Evolutionary conservation across 495 filamentous ascomycete species (phyloP), one percentile per base, ranked within the genome.

Genomic region (Hapsidospora chrysogenum): DNA sequence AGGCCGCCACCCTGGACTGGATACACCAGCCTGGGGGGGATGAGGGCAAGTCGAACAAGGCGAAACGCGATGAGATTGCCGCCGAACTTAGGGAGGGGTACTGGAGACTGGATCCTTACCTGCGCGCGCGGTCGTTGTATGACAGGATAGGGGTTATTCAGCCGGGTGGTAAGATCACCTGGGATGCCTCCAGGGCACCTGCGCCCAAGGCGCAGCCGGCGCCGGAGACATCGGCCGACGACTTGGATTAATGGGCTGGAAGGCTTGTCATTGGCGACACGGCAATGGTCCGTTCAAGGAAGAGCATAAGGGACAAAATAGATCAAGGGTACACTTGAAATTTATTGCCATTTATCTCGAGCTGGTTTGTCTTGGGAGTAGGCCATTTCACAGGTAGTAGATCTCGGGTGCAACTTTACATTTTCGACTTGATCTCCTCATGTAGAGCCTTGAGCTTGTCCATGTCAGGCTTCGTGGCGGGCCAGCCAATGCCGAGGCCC

Each of bases 381-480:
- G n/a, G n/a, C n/a, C n/a, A n/a, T n/a, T n/a, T n/a, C n/a, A n/a
- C n/a, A n/a, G n/a, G n/a, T n/a, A n/a, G 13, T 14, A 32, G 9
- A 22, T n/a, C 18, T n/a, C n/a, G n/a, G n/a, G n/a, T n/a, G n/a
- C n/a, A n/a, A n/a, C n/a, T n/a, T 72, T 69, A 93, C 64, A 97
- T 82, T 70, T 85, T 94, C 16, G 75, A 48, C 72, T 87, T 92
- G 46, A 97, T 58, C 36, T 87, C 78, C 55, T 85, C 83, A 39
- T 62, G 60, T 42, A 89, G 60, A 39, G 67, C 74, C 70, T 86
- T 85, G 40, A 97, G 54, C 53, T 72, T 69, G 7, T 81, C 80
- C 78, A 87, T 92, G 46, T 94, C 79, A 3, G 72, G 64, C 42
- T 57, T 54, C 63, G 85, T 65, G 35, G 72, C 57, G 23, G 85